These are phyloP conservation scores for Ophiocordyceps australis DNA, from an alignment of 2,329 filamentous ascomycete genomes.

Conservation along the genomic window DNA sequence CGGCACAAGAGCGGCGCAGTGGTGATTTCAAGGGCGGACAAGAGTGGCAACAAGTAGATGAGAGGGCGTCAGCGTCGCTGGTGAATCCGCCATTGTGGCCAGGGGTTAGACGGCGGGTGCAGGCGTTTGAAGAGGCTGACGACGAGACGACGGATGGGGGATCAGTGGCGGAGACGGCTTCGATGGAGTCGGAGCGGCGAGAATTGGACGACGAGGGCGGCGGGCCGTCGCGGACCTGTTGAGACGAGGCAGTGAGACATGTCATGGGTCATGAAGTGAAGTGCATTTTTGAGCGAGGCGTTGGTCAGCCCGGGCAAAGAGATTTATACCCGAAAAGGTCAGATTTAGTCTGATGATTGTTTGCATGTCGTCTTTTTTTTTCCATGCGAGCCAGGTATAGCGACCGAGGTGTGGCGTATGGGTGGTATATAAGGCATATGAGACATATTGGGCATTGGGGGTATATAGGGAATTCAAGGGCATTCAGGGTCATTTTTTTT, in stretches of 20 bases:
- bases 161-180: conserved; percentile 11
- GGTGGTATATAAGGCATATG: no score
- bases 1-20: conserved; percentile 2
- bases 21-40: no score
- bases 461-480: no score
- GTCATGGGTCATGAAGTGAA: neutral
- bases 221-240: neutral
- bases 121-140: conserved; percentile 14
- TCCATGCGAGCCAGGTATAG: no score
- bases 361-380: no score
- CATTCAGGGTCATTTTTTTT: no score
- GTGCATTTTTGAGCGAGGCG: conserved; percentile 1
- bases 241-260: neutral
- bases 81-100: conserved; percentile 24
- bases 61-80: conserved; percentile 5
- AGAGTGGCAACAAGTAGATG: neutral
- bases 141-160: conserved; percentile 9
- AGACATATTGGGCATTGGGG: no score
- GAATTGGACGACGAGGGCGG: conserved; percentile 8
- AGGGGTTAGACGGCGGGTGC: conserved; percentile 14
- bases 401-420: no score
- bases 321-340: no score
- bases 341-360: no score
- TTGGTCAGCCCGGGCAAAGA: neutral
- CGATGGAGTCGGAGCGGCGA: conserved; percentile 8